These are phyloP conservation scores for Hericium rajendrae DNA, from an alignment of 768 basidiomycete species.

Conservation along the genomic window DNA sequence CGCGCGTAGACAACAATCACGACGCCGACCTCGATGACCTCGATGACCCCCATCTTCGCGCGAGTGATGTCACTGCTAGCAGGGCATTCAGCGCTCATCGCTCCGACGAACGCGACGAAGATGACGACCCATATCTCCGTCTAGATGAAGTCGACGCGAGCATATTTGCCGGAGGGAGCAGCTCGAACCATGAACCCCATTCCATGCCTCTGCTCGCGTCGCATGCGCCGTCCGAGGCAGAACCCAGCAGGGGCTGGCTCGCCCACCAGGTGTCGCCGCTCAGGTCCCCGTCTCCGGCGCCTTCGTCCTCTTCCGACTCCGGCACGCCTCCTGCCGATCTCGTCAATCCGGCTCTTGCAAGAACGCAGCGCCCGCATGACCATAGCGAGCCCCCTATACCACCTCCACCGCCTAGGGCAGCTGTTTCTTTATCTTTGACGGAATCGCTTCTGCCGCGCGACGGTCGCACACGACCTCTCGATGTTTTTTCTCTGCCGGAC, in stretches of 20 bases:
- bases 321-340: conserved; percentile 26
- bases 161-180: not conserved
- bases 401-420: conserved; percentile 34
- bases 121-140: conserved; percentile 70
- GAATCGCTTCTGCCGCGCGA: conserved; percentile 73
- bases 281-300: conserved; percentile 34
- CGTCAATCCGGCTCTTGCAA: conserved; percentile 10
- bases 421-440: conserved; percentile 60
- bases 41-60: conserved; percentile 66
- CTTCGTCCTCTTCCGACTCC: conserved; percentile 32
- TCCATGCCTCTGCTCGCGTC: conserved; percentile 31
- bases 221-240: conserved; percentile 22
- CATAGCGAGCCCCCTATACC: conserved; percentile 20
- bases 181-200: conserved; percentile 26
- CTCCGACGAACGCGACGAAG: conserved; percentile 34
- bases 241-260: conserved; percentile 47
- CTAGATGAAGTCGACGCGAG: conserved; percentile 56
- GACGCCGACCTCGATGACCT: conserved; percentile 56
- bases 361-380: conserved; percentile 19
- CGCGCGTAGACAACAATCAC: conserved; percentile 37
- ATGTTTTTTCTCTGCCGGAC: conserved; percentile 72
- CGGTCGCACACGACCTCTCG: conserved; percentile 49
- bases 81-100: conserved; percentile 16
- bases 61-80: conserved; percentile 24
- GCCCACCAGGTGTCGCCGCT: conserved; percentile 69